Conservation (phyloP, 306 rosid species). For the Quercus mongolica region DNA sequence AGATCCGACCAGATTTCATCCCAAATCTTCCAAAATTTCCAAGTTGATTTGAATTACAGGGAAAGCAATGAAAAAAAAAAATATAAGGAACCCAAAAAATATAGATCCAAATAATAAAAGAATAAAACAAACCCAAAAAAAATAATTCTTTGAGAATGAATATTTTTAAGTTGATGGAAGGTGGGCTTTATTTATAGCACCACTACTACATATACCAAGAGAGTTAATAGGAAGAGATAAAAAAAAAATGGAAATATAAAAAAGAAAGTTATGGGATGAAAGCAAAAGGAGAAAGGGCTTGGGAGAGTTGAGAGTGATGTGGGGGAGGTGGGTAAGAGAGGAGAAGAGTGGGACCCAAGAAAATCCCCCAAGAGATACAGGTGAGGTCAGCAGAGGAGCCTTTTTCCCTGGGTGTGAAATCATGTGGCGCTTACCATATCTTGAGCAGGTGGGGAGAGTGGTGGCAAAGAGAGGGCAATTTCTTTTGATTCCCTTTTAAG, state of each 20-base stretch:
- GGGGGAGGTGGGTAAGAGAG: conserved; percentile 6
- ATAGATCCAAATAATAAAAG: conserved; percentile 1
- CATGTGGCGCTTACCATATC: conserved; percentile 70
- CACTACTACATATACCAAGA: background rate
- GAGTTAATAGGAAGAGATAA: background rate
- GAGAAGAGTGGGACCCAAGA: conserved; percentile 42
- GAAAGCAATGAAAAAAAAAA: conserved; percentile 52
- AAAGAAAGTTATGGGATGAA: conserved; percentile 24
- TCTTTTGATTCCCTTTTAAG: conserved; percentile 75
- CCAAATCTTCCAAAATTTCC: conserved; percentile 73
- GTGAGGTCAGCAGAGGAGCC: conserved; percentile 66
- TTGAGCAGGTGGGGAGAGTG: conserved; percentile 64
- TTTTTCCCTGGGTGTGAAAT: conserved; percentile 47
- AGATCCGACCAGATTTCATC: conserved; percentile 98
- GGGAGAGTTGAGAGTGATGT: conserved; percentile 3
- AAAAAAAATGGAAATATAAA: conserved; percentile 11
- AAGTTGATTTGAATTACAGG: conserved; percentile 69
- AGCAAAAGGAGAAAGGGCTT: conserved; percentile 22
- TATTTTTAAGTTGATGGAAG: conserved; percentile 32
- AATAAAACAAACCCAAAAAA: conserved; percentile 16
- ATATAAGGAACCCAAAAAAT: background rate
- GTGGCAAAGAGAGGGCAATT: conserved; percentile 68
- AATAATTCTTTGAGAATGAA: conserved; percentile 27
- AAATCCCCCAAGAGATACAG: conserved; percentile 85
- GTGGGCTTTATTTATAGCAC: conserved; percentile 28